Conservation (phyloP, 2,329 filamentous ascomycete genomes). For the Sarocladiaceae sp. region DNA sequence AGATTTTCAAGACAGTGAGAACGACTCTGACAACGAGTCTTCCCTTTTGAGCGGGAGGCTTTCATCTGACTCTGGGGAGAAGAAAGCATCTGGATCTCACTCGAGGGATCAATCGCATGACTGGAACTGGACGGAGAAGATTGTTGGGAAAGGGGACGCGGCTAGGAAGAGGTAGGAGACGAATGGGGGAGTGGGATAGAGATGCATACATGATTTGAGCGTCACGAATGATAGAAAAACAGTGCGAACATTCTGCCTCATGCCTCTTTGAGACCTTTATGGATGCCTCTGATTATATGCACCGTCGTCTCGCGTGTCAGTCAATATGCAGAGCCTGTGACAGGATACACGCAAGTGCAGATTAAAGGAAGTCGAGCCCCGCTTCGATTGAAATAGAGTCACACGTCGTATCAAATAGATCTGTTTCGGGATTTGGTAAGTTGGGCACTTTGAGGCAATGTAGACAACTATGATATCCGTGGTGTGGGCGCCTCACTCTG, state of each 20-base stretch:
- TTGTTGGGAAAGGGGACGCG: conserved; percentile 36
- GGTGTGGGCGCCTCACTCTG: too few species aligned
- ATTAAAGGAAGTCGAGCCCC: too few species aligned
- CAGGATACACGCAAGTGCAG: too few species aligned
- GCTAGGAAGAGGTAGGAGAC: conserved; percentile 20
- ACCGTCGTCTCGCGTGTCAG: not conserved
- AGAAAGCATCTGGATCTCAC: conserved; percentile 17
- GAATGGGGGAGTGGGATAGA: conserved; percentile 11
- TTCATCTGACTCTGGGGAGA: conserved; percentile 3
- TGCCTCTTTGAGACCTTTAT: too few species aligned
- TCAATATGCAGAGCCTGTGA: not conserved
- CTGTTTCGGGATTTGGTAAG: too few species aligned
- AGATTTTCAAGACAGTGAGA: conserved; percentile 52
- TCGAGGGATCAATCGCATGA: conserved; percentile 21
- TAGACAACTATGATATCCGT: too few species aligned
- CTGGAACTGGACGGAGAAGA: conserved; percentile 51
- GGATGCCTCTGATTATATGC: too few species aligned
- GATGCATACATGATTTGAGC: not conserved
- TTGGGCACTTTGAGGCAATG: too few species aligned
- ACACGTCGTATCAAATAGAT: too few species aligned
- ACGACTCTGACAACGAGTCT: conserved; percentile 33
- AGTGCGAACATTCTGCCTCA: conserved; percentile 9
- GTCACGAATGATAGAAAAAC: conserved; percentile 4
- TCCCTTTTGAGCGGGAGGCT: conserved; percentile 13
- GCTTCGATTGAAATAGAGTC: too few species aligned